Evolutionary conservation across 805 yeast genomes (phyloP), one percentile per base, ranked within the genome.

Genomic region (Wilhelminamyces savonicus): DNA sequence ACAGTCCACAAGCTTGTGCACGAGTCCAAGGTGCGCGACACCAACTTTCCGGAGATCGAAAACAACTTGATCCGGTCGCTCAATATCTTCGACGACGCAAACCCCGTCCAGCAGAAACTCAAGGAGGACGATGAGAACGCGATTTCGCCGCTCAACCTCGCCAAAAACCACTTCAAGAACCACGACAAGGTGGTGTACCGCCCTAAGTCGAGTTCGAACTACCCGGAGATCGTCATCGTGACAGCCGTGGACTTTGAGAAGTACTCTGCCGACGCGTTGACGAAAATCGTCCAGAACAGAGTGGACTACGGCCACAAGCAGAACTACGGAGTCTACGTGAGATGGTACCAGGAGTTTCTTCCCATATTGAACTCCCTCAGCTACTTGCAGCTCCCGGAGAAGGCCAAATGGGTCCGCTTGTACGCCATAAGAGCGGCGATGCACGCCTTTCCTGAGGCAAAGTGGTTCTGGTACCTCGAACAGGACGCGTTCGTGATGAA

Each of bases 361-460:
- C 88, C 90, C 6, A 43, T 68, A 11, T 44, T 80, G 33, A 66
- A 73, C 32, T 50, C 62, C 5, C 31, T 58, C 23, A 66, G 66
- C 21, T 54, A 67, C 43, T 56, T 62, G 35, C 54, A 58, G 38
- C 56, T 56, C 42, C 38, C 51, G 46, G 62, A 75, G 40, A 60
- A 61, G 33, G 58, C 66, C 17, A 64, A 62, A 40, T 83, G 94
- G 92, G 70, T 76, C 19, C 74, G 78, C 40, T 47, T 79, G 17
- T 71, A 73, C 33, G 53, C 78, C 23, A 53, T 85, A 50, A 71
- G 94, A 37, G 92, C 88, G 24, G 97, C 97, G n/a, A 77, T 90
- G 80, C 75, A 74, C 52, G 92, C 95, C 0, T 87, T 87, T 63
- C 97, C 97, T 1, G 66, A 78, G 27, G 82, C 96, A n/a, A 76